phyloP scores from a whole-genome alignment of 176 grass and related monocot species.

The Eremochloa ophiuroides region DNA sequence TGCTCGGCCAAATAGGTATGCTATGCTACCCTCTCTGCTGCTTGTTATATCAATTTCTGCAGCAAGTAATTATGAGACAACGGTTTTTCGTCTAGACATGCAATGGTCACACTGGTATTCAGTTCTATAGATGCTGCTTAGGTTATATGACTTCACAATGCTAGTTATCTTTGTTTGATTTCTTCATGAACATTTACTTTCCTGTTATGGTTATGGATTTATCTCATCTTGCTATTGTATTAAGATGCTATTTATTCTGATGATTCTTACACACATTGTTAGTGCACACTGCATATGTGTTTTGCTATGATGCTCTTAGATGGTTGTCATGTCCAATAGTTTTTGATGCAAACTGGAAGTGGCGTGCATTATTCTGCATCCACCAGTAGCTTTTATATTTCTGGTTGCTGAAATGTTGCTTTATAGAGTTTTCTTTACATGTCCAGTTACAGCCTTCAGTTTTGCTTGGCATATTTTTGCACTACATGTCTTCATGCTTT shows the following conservation, averaged over 20 bases:
- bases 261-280: not conserved
- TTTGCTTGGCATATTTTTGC: not conserved
- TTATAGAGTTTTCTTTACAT: not conserved
- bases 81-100: not conserved
- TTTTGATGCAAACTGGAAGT: not conserved
- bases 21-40: not conserved
- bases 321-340: not conserved
- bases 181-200: not conserved
- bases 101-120: not conserved
- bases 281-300: not conserved
- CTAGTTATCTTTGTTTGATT: slow-evolving; percentile 1
- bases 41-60: not conserved
- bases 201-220: not conserved
- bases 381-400: not conserved
- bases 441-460: not conserved
- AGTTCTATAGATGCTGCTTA: not conserved
- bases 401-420: not conserved
- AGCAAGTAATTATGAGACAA: not conserved
- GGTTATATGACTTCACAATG: not conserved
- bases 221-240: not conserved
- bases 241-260: not conserved
- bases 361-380: not conserved
- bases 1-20: slow-evolving; percentile 82
- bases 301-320: not conserved
- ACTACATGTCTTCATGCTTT: not conserved